Conservation (phyloP, 306 rosid genomes). For the Erythrophleum fordii region DNA sequence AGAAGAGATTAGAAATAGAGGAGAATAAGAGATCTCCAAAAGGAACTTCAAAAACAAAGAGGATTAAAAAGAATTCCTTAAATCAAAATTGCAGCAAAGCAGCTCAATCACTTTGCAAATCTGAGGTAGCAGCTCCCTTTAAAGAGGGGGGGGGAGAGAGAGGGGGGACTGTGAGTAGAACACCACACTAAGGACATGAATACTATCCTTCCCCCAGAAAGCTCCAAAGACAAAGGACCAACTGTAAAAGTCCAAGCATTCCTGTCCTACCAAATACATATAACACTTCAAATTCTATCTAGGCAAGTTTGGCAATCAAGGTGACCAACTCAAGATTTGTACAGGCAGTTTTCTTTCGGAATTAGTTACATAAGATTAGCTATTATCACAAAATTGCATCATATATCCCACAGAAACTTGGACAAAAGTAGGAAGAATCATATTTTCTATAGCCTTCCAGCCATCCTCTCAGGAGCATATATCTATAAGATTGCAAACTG, state of each 20-base stretch:
- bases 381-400: not conserved
- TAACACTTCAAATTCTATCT: not conserved
- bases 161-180: not conserved
- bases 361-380: not conserved
- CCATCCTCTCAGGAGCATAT: not conserved
- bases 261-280: not conserved
- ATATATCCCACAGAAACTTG: not conserved
- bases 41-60: not conserved
- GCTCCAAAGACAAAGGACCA: not conserved
- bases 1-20: not conserved
- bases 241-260: not conserved
- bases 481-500: not conserved
- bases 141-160: no score
- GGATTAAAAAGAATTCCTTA: not conserved
- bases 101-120: not conserved
- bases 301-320: not conserved
- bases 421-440: not conserved
- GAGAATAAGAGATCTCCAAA: not conserved
- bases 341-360: not conserved
- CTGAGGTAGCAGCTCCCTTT: not conserved
- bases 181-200: not conserved
- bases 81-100: not conserved
- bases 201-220: not conserved
- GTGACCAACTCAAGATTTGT: not conserved
- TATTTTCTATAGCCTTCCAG: constrained; percentile 8